Percentiles rank a stretch among this genome's conserved stretches.
These are phyloP conservation scores for Tetrahymena thermophila DNA, from an alignment of 73 alveolate genomes.

Conservation along the genomic window DNA sequence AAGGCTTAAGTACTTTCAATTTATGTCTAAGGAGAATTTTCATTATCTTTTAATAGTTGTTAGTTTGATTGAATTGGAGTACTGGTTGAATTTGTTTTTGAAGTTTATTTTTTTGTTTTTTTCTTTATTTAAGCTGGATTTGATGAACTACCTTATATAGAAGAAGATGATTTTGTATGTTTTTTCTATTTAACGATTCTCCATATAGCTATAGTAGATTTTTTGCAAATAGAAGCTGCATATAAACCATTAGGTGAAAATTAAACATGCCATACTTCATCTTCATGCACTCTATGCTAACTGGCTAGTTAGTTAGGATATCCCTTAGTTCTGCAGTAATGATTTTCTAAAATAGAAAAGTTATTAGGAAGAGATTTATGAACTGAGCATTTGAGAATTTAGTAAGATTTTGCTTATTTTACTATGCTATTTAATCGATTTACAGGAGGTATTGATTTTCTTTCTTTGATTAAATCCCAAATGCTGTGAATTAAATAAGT, in stretches of 20 bases:
- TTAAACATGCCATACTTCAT: not conserved
- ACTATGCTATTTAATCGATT: not conserved
- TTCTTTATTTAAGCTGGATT: not conserved
- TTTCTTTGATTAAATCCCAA: not conserved
- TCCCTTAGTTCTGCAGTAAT: not conserved
- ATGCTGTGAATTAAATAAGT: not conserved
- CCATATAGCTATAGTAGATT: not conserved
- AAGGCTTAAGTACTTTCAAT: not conserved
- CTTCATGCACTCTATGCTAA: not conserved
- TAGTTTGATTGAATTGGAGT: not conserved
- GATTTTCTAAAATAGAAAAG: not conserved
- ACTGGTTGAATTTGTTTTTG: not conserved
- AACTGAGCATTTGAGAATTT: not conserved
- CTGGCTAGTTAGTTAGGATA: not conserved
- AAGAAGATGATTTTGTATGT: not conserved
- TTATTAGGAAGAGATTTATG: not conserved
- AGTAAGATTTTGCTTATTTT: not conserved
- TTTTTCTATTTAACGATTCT: not conserved
- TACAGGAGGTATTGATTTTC: not conserved
- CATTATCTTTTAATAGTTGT: not conserved
- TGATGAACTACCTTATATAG: not conserved
- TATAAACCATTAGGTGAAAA: not conserved
- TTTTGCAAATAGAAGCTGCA: not conserved
- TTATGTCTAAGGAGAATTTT: not conserved
- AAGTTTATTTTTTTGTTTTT: not conserved